Evolutionary conservation across 306 rosid species (phyloP).

Genomic region (Cicer yamashitae): DNA sequence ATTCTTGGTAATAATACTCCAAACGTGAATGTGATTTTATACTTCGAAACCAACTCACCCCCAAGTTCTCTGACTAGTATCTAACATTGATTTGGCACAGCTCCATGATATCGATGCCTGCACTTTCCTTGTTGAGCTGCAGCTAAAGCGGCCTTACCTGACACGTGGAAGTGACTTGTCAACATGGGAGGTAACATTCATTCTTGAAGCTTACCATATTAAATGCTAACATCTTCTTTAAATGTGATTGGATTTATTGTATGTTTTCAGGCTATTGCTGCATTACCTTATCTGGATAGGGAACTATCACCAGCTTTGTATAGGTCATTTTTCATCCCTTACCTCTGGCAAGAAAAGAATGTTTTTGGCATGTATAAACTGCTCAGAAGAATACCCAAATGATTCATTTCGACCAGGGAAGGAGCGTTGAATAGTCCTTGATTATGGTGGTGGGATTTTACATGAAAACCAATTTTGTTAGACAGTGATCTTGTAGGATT

Average conservation of each 20-base stretch:
- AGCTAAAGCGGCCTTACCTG: conserved; percentile 82
- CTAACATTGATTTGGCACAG: conserved; percentile 48
- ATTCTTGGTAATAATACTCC: too few species aligned
- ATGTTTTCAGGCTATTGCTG: conserved; percentile 69
- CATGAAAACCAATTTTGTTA: conserved; percentile 35
- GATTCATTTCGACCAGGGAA: conserved; percentile 2
- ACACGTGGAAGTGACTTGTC: conserved; percentile 84
- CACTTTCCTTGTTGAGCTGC: conserved; percentile 90
- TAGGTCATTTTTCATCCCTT: conserved; percentile 92
- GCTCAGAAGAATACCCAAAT: conserved; percentile 62
- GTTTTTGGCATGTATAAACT: conserved; percentile 93
- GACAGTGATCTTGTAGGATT: conserved; percentile 38
- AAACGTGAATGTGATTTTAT: too few species aligned
- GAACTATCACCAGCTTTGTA: conserved; percentile 85
- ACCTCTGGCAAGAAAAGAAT: conserved; percentile 87
- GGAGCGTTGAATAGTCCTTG: neutral
- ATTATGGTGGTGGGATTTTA: conserved; percentile 12
- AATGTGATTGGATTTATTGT: conserved; percentile 4
- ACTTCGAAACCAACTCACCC: too few species aligned
- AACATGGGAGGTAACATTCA: conserved; percentile 76
- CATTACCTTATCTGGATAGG: conserved; percentile 84
- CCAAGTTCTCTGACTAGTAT: conserved; percentile 36
- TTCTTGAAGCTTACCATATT: conserved; percentile 25
- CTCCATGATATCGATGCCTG: conserved; percentile 75
- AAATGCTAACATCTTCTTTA: neutral